Conservation (phyloP, 805 yeast species). For the Ogataea henricii region DNA sequence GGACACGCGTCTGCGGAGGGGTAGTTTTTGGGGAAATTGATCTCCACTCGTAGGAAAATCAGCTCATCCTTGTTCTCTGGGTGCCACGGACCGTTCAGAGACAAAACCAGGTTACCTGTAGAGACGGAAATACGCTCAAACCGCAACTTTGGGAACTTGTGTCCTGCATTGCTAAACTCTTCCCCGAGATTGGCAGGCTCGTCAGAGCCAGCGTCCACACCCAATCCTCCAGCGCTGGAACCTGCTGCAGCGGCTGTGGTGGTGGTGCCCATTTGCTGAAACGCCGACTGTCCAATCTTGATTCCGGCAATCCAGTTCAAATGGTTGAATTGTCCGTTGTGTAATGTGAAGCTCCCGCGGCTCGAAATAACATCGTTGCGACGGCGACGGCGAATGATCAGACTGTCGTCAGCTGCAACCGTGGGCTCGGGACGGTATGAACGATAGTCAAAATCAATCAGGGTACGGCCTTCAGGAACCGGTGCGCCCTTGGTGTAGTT, state of each 20-base stretch:
- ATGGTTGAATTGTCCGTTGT: constrained; percentile 54
- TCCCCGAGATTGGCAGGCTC: constrained; percentile 76
- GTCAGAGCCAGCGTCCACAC: constrained; percentile 10
- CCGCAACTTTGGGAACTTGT: constrained; percentile 80
- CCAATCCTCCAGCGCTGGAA: constrained; percentile 19
- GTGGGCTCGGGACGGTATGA: constrained; percentile 58
- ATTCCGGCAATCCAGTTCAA: constrained; percentile 94
- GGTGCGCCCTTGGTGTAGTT: constrained; percentile 42
- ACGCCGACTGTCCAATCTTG: constrained; percentile 60
- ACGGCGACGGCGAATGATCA: constrained; percentile 25
- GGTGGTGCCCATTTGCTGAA: constrained; percentile 31
- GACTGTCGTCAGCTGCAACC: constrained; percentile 21
- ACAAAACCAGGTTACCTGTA: constrained; percentile 74
- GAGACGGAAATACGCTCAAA: constrained; percentile 89
- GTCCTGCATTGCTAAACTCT: constrained; percentile 86
- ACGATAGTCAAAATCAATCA: constrained; percentile 39
- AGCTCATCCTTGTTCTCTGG: constrained; percentile 44
- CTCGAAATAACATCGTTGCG: constrained; percentile 21
- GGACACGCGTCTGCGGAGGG: constrained; percentile 58
- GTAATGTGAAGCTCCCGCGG: constrained; percentile 37
- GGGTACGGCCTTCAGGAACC: constrained; percentile 34
- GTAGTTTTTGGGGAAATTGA: constrained; percentile 72
- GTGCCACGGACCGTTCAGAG: constrained; percentile 82
- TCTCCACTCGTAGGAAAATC: constrained; percentile 67
- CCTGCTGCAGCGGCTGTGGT: not conserved